Base-by-base conservation (phyloP, 2,329 filamentous ascomycete species). In the Alternaria longipes region DNA sequence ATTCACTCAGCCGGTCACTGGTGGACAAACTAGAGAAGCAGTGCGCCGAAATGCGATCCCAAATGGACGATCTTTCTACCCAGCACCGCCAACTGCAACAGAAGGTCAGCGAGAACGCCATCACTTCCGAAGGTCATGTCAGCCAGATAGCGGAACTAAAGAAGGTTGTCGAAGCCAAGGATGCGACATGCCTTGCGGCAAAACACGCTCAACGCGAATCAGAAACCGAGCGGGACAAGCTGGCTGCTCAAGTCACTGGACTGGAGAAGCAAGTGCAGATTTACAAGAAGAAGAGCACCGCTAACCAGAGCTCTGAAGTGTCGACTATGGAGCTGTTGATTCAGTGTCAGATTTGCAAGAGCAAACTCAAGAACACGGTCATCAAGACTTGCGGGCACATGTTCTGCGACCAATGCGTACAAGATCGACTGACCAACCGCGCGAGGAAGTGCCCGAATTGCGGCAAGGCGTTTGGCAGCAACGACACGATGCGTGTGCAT, bases 401-500 rank as follows among this genome's bases (percentile, higher is more conserved):
- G 50, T 97, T 98, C 79, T 99, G 95, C 85, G 90, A 90, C 74
- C 86, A 89, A 49, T 99, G 95, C 76, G 91, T 98, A 24, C 92
- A 97, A 66, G 91, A 96, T 73, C 90, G 95, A 59, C 89, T 97
- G 63, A 89, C 88, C 46, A 97, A 95, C 74, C 91, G 95, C 36
- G 94, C 94, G 81, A 88, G 95, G 68, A 98, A 98, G 79, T 99
- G 95, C 74, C 95, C 95, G 3, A 94, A 92, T 70, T 99, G 96
- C 84, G 93, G 91, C 72, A 91, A 91, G 80, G 89, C 92, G 4
- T 99, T 99, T 77, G 94, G 97, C 73, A 91, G 89, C 77, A 91
- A 91, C 79, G 95, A 99, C 77, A 89, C 93, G 63, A 96, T 97
- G 92, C 81, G 75, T 34, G 81, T 84, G 45, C 76, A 79, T 62